Evolutionary conservation across 768 basidiomycete species (phyloP).

Genomic region (Amanita rubescens): DNA sequence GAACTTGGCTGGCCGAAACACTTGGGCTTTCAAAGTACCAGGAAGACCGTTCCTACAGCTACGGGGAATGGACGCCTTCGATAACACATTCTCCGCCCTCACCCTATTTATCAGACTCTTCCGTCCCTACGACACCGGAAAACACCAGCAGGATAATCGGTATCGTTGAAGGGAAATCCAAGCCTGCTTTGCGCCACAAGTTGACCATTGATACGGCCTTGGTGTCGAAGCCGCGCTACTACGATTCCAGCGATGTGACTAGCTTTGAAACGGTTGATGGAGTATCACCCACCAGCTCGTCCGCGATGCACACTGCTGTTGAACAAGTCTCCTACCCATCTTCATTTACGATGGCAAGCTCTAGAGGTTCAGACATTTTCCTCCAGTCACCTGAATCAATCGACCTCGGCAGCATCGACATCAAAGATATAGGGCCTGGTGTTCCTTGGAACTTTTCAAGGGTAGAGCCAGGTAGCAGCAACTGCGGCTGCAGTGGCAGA

Average conservation of each 20-base stretch:
- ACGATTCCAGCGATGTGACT: slow-evolving; percentile 38
- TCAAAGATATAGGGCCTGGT: background rate
- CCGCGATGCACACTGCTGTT: slow-evolving; percentile 70
- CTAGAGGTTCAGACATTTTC: background rate
- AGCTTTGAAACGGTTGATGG: slow-evolving; percentile 19
- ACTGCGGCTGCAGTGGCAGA: background rate
- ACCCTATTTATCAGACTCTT: slow-evolving; percentile 35
- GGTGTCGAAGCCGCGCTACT: slow-evolving; percentile 35
- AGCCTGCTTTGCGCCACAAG: slow-evolving; percentile 28
- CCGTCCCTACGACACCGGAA: slow-evolving; percentile 55
- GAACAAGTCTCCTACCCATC: slow-evolving; percentile 26
- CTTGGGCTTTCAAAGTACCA: slow-evolving; percentile 36
- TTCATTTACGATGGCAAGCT: slow-evolving; percentile 1
- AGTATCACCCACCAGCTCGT: slow-evolving; percentile 40
- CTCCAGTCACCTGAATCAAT: slow-evolving; percentile 4
- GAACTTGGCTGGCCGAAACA: slow-evolving; percentile 50
- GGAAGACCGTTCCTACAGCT: slow-evolving; percentile 31
- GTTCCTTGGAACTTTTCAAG: background rate
- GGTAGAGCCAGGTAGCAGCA: background rate
- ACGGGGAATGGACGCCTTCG: slow-evolving; percentile 44
- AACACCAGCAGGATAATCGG: slow-evolving; percentile 16
- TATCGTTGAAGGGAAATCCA: slow-evolving; percentile 29
- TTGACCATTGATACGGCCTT: slow-evolving; percentile 56
- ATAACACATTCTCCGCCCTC: slow-evolving; percentile 42
- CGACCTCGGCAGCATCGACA: background rate